These are phyloP conservation scores for Hanseniaspora uvarum DNA, from an alignment of 1,139 yeast genomes.

Conservation along the genomic window DNA sequence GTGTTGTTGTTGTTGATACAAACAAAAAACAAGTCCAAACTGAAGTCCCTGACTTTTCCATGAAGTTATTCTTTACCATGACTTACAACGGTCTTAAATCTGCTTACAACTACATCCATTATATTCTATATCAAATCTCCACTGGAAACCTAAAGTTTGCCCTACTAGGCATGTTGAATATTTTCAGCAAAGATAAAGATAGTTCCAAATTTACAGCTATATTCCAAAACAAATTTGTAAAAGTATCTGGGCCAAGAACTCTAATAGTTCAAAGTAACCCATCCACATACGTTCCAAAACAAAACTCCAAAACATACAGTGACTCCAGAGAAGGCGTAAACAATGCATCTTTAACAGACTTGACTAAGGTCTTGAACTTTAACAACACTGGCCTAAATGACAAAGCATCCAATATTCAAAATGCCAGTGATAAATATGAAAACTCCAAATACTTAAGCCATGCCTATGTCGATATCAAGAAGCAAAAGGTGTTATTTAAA, in stretches of 20 bases:
- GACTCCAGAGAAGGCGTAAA: neutral
- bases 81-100: conserved; percentile 17
- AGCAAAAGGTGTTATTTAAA: conserved; percentile 13
- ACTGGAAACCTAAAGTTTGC: conserved; percentile 19
- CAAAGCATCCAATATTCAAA: neutral
- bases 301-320: neutral
- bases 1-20: conserved; percentile 10
- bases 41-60: conserved; percentile 20
- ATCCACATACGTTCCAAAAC: conserved; percentile 4
- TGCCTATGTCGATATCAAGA: conserved; percentile 16
- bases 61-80: conserved; percentile 20
- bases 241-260: conserved; percentile 30
- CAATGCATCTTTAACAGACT: neutral
- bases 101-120: conserved; percentile 20
- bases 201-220: conserved; percentile 5
- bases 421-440: neutral
- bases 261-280: conserved; percentile 26
- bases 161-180: neutral
- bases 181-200: conserved; percentile 18
- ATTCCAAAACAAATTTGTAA: conserved; percentile 21
- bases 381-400: conserved; percentile 1
- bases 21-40: neutral
- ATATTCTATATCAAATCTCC: conserved; percentile 19
- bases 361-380: conserved; percentile 11
- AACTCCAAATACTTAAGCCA: conserved; percentile 14